Evolutionary conservation across 2,329 filamentous ascomycete species (phyloP).

Genomic region (Pyricularia pennisetigena): DNA sequence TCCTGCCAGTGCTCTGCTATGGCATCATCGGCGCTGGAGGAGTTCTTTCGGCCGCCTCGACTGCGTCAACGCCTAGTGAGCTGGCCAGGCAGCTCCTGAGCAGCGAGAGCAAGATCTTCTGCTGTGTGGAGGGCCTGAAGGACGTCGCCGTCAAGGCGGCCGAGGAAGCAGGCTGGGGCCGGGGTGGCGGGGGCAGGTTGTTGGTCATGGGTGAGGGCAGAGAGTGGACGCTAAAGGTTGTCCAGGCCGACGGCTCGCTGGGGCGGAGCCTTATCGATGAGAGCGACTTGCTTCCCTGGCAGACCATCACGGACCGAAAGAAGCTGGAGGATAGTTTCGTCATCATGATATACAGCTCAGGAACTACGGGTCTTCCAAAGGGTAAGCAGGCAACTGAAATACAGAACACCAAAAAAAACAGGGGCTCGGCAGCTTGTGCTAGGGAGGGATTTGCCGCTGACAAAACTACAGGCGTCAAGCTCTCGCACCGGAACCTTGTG

Average conservation of each 20-base stretch:
- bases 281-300: constrained; percentile 35
- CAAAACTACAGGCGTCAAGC: constrained; percentile 16
- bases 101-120: constrained; percentile 25
- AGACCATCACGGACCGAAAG: constrained; percentile 36
- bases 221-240: constrained; percentile 15
- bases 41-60: constrained; percentile 45
- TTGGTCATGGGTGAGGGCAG: constrained; percentile 34
- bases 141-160: constrained; percentile 38
- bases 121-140: constrained; percentile 37
- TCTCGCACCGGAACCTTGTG: constrained; percentile 35
- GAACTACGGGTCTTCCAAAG: constrained; percentile 38
- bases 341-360: constrained; percentile 34
- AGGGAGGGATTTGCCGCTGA: not conserved
- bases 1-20: constrained; percentile 43
- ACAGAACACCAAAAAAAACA: not conserved
- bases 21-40: constrained; percentile 49
- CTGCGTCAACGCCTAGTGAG: constrained; percentile 38
- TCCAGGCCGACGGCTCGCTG: constrained; percentile 17
- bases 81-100: constrained; percentile 31
- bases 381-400: constrained; percentile 14
- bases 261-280: constrained; percentile 15
- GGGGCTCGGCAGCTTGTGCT: no score
- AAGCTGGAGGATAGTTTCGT: constrained; percentile 29
- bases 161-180: constrained; percentile 29
- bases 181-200: constrained; percentile 25